Evolutionary conservation across 202 grass and related monocot genomes (phyloP).

Genomic region (Zizania palustris): DNA sequence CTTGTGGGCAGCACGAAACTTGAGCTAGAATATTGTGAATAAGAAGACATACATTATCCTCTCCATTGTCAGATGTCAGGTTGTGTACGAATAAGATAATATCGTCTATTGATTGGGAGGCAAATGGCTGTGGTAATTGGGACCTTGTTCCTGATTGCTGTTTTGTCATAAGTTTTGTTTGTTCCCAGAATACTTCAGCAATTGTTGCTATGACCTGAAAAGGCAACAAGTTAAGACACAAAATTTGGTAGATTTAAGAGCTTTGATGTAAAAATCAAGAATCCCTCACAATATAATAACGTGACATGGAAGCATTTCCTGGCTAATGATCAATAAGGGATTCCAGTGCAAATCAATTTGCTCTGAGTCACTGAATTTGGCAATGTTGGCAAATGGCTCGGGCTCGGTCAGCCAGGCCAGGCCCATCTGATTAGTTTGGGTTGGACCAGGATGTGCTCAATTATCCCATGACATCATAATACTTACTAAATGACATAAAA

Average conservation of each 20-base stretch:
- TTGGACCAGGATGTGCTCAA: too few species aligned
- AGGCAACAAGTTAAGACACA: constrained; percentile 27
- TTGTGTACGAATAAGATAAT: constrained; percentile 72
- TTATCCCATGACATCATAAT: too few species aligned
- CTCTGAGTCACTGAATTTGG: background rate
- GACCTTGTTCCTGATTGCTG: constrained; percentile 52
- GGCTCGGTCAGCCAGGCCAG: too few species aligned
- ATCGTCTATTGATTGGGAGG: constrained; percentile 74
- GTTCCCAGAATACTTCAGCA: constrained; percentile 79
- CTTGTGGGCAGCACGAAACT: constrained; percentile 73
- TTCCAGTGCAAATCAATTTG: constrained; percentile 23
- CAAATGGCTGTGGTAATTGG: constrained; percentile 48
- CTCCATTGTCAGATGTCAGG: constrained; percentile 48
- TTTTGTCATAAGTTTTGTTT: constrained; percentile 62
- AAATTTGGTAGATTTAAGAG: background rate
- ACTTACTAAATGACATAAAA: too few species aligned
- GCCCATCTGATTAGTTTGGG: too few species aligned
- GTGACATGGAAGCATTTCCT: constrained; percentile 8
- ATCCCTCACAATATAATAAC: constrained; percentile 1
- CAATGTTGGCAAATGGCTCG: background rate
- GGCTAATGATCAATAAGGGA: background rate
- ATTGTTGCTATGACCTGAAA: constrained; percentile 77
- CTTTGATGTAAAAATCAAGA: background rate
- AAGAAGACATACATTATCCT: constrained; percentile 61
- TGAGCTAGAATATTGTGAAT: constrained; percentile 89